A percentile compares a stretch with the other conserved stretches of the same genome.
Evolutionary conservation across 345 rosid species (phyloP).

Genomic region (Mercurialis annua): DNA sequence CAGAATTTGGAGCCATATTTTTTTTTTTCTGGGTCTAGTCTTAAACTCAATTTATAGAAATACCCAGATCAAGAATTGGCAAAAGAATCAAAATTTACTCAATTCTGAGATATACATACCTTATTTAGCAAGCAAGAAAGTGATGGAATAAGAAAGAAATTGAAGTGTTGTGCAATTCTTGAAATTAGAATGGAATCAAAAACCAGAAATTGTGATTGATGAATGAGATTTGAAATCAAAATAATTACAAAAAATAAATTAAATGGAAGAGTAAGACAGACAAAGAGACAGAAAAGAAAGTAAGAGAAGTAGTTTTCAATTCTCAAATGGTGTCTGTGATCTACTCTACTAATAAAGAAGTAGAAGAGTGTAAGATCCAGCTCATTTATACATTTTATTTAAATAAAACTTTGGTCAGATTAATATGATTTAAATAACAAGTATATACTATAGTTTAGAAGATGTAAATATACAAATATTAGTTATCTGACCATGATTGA

Average conservation of each 20-base stretch:
- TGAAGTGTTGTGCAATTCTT: not conserved
- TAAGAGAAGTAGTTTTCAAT: not conserved
- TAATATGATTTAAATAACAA: no score
- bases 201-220: conserved; percentile 22
- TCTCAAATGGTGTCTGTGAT: conserved; percentile 20
- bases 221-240: conserved; percentile 20
- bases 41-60: conserved; percentile 3
- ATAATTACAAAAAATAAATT: conserved; percentile 2
- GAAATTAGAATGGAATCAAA: conserved; percentile 24
- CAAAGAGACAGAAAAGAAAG: conserved; percentile 1
- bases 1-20: conserved; percentile 74
- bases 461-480: no score
- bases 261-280: conserved; percentile 1
- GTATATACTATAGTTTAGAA: no score
- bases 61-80: conserved; percentile 29
- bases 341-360: conserved; percentile 23
- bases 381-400: conserved; percentile 6
- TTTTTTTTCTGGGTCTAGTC: no score
- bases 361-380: conserved; percentile 21
- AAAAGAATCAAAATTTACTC: conserved; percentile 16
- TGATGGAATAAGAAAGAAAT: not conserved
- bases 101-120: conserved; percentile 17
- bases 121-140: conserved; percentile 3
- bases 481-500: not conserved
- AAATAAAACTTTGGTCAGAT: not conserved